phyloP scores from a whole-genome alignment of 2,329 filamentous ascomycete genomes.

The Paraphaeosphaeria minitans region DNA sequence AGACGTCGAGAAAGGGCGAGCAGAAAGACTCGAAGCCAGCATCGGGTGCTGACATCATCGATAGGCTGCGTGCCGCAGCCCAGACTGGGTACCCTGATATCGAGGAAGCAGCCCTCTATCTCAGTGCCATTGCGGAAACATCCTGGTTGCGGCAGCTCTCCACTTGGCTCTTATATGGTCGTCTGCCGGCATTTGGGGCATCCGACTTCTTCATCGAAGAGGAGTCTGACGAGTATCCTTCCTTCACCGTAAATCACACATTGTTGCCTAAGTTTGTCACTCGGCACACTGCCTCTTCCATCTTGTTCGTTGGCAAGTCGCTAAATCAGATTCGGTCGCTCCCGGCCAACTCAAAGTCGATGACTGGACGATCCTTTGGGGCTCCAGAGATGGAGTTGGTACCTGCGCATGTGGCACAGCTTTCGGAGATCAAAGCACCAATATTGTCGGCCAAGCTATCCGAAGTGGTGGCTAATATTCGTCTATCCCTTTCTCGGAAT shows the following conservation, averaged over 20 bases:
- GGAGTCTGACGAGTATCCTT: constrained; percentile 42
- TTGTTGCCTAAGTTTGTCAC: constrained; percentile 82
- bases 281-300: constrained; percentile 73
- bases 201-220: constrained; percentile 82
- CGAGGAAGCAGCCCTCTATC: constrained; percentile 72
- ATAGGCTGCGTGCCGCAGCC: constrained; percentile 74
- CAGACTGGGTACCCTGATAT: constrained; percentile 90
- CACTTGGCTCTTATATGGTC: constrained; percentile 89
- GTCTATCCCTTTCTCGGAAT: constrained; percentile 81
- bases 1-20: constrained; percentile 20
- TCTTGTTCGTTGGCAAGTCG: constrained; percentile 89
- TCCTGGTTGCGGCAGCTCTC: constrained; percentile 91
- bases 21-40: constrained; percentile 47
- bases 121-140: constrained; percentile 80
- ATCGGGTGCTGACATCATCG: constrained; percentile 75
- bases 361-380: constrained; percentile 27
- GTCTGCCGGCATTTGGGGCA: constrained; percentile 74
- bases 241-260: constrained; percentile 42
- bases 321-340: constrained; percentile 75
- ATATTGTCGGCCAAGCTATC: constrained; percentile 74
- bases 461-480: constrained; percentile 74
- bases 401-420: constrained; percentile 69
- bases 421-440: constrained; percentile 73
- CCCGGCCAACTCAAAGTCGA: constrained; percentile 35
- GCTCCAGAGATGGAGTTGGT: constrained; percentile 63